These are phyloP conservation scores for Phialemonium atrogriseum DNA, from an alignment of 2,329 filamentous ascomycete species.

Conservation along the genomic window DNA sequence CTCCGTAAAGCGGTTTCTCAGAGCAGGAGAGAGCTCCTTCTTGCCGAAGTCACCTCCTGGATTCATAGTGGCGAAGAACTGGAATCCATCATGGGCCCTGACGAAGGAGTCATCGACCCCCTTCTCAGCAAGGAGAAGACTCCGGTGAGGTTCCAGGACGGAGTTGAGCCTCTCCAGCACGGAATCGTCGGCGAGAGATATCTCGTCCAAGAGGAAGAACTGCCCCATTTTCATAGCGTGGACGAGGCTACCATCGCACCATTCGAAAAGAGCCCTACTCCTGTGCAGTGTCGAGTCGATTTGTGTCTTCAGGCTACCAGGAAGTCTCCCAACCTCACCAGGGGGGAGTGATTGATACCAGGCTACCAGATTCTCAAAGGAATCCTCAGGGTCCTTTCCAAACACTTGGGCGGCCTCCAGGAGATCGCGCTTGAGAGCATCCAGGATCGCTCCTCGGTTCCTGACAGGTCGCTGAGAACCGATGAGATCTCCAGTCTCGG, in stretches of 20 bases:
- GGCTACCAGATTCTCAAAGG: conserved; percentile 47
- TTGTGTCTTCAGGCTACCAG: conserved; percentile 36
- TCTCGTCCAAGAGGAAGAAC: conserved; percentile 93
- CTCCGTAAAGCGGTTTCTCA: conserved; percentile 95
- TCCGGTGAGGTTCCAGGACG: conserved; percentile 81
- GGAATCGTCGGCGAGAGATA: conserved; percentile 94
- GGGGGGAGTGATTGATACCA: conserved; percentile 47
- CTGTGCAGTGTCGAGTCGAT: conserved; percentile 46
- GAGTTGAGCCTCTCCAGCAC: conserved; percentile 95
- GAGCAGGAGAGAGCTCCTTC: conserved; percentile 87
- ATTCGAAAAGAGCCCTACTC: conserved; percentile 85
- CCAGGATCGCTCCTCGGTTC: conserved; percentile 68
- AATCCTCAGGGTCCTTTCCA: conserved; percentile 28
- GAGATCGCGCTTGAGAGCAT: conserved; percentile 57
- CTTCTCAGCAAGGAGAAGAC: conserved; percentile 87
- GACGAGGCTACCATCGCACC: conserved; percentile 89
- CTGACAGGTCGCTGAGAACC: conserved; percentile 88
- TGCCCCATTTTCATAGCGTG: conserved; percentile 86
- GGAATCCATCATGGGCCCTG: conserved; percentile 68
- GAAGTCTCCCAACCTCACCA: conserved; percentile 34
- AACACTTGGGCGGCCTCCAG: conserved; percentile 32
- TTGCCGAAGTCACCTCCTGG: conserved; percentile 98
- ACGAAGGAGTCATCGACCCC: conserved; percentile 77
- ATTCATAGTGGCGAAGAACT: conserved; percentile 99
- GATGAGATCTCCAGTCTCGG: conserved; percentile 94